Evolutionary conservation across 2,329 filamentous ascomycete genomes (phyloP).

Genomic region (Fusarium lyarnte): DNA sequence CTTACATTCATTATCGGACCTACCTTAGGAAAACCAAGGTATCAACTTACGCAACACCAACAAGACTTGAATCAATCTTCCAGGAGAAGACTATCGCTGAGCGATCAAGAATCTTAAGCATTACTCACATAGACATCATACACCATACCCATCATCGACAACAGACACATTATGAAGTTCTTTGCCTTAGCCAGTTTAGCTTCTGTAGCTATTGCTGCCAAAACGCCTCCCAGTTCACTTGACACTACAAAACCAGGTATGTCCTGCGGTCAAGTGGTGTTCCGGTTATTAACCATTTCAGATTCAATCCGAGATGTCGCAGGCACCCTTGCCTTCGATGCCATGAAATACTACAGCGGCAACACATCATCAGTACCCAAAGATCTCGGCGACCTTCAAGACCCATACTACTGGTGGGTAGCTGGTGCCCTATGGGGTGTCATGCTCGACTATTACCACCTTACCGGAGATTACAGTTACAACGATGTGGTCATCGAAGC

Average conservation of each 20-base stretch:
- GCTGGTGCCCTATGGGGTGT: conserved; percentile 72
- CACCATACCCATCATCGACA: not conserved
- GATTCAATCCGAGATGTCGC: conserved; percentile 71
- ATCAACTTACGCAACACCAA: not conserved
- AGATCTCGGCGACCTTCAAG: conserved; percentile 69
- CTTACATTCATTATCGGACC: not conserved
- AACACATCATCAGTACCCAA: conserved; percentile 63
- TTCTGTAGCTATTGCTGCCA: conserved; percentile 26
- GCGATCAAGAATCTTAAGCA: conserved; percentile 1
- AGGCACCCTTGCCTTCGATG: conserved; percentile 66
- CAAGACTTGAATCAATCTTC: not conserved
- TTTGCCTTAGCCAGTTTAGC: conserved; percentile 23
- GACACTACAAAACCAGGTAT: conserved; percentile 33
- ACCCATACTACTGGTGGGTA: conserved; percentile 77
- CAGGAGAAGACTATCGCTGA: conserved; percentile 19
- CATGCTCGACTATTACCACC: conserved; percentile 75
- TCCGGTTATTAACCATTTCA: conserved; percentile 44
- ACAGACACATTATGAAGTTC: conserved; percentile 29
- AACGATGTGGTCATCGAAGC: conserved; percentile 68
- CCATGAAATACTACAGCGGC: conserved; percentile 73
- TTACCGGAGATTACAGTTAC: conserved; percentile 70
- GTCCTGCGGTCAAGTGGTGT: not conserved
- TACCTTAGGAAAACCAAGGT: not conserved
- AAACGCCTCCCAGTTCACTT: conserved; percentile 31
- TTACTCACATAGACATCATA: not conserved